Evolutionary conservation across 768 basidiomycete genomes (phyloP).

Genomic region (Candolleomyces efflorescens): DNA sequence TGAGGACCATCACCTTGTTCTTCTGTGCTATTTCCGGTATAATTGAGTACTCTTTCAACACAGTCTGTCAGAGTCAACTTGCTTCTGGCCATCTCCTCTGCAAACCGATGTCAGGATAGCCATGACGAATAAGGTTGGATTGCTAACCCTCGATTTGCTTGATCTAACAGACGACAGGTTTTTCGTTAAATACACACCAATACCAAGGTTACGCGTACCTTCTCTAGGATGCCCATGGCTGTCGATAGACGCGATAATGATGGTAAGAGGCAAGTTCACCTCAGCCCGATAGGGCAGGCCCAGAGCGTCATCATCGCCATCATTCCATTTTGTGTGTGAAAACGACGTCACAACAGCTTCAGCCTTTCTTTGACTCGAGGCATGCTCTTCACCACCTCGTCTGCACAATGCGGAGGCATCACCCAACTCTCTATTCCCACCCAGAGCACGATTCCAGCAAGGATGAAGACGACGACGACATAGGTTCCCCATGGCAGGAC

Average conservation of each 20-base stretch:
- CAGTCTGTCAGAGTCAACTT: constrained; percentile 28
- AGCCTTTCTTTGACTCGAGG: not conserved
- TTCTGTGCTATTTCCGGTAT: constrained; percentile 66
- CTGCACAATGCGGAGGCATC: constrained; percentile 55
- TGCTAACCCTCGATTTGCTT: constrained; percentile 91
- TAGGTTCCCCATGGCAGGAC: constrained; percentile 23
- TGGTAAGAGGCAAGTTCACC: not conserved
- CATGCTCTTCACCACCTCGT: constrained; percentile 64
- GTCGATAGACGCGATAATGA: constrained; percentile 6
- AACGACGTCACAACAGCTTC: not conserved
- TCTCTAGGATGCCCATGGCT: constrained; percentile 90
- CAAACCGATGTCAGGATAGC: not conserved
- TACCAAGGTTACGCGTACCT: constrained; percentile 39
- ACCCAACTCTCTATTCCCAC: constrained; percentile 66
- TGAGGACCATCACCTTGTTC: constrained; percentile 67
- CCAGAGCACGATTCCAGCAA: constrained; percentile 41
- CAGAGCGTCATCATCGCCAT: too few species aligned
- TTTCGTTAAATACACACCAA: not conserved
- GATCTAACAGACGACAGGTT: constrained; percentile 48
- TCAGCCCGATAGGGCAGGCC: too few species aligned
- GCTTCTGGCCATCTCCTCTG: constrained; percentile 99
- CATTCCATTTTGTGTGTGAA: not conserved
- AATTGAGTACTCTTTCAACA: constrained; percentile 1
- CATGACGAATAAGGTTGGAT: not conserved
- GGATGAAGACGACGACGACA: constrained; percentile 44